These are phyloP conservation scores for Wickerhamiella cacticola DNA, from an alignment of 805 yeast genomes.

Conservation along the genomic window DNA sequence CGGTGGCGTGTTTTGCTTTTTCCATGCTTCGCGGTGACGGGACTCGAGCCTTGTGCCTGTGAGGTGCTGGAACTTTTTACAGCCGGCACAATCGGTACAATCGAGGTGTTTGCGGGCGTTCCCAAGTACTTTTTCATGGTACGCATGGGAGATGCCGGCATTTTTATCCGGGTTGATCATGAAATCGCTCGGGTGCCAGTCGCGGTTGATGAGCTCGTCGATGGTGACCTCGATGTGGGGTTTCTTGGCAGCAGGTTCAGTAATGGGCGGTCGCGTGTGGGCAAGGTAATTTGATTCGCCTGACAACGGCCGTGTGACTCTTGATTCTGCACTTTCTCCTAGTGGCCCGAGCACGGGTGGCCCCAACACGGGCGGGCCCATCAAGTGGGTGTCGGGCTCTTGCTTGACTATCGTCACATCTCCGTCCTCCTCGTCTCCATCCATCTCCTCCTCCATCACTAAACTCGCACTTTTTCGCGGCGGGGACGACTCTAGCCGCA, in stretches of 20 bases:
- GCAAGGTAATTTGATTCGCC: not conserved
- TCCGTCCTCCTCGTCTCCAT: not conserved
- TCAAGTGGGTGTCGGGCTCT: not conserved
- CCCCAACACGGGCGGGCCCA: no score
- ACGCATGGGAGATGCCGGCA: slow-evolving; percentile 25
- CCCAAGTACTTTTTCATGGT: slow-evolving; percentile 30
- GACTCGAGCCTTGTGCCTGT: slow-evolving; percentile 17
- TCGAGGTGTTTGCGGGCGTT: slow-evolving; percentile 27
- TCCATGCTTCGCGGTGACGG: slow-evolving; percentile 26
- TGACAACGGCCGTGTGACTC: no score
- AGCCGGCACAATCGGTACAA: slow-evolving; percentile 30
- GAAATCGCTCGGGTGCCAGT: slow-evolving; percentile 34
- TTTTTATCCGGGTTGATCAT: slow-evolving; percentile 26
- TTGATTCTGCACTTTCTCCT: no score
- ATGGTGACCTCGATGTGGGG: not conserved
- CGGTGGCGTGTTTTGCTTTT: slow-evolving; percentile 39
- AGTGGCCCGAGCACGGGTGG: no score
- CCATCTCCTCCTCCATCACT: not conserved
- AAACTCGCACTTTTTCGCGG: not conserved
- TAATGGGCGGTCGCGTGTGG: no score
- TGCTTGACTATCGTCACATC: not conserved
- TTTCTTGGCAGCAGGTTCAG: not conserved
- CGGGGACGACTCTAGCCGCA: not conserved
- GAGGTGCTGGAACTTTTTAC: slow-evolving; percentile 20
- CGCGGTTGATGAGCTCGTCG: slow-evolving; percentile 17